Evolutionary conservation across 2,329 filamentous ascomycete species (phyloP), one percentile per base, ranked within the genome.

Genomic region (Fusarium austroafricanum): DNA sequence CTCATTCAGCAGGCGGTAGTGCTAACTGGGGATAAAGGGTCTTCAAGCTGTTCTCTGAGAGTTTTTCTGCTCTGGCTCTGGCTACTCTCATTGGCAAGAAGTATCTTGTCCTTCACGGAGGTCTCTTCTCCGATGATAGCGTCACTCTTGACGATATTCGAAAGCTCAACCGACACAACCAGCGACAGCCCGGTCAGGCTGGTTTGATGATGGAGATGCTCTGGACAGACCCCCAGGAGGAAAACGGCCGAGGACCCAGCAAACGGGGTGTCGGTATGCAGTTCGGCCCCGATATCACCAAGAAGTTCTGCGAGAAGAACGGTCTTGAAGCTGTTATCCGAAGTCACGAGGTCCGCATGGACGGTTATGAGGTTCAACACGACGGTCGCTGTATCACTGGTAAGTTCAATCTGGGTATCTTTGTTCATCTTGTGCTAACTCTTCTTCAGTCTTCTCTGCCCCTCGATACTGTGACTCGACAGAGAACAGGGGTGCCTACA

Each of bases 131-230:
- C 2, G 92, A 98, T 76, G 96, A 99, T 80, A 96, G 92, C 71
- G 86, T 95, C 67, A 94, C 92, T 1, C 83, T 99, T 52, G 93
- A 98, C 71, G 95, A 99, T 76, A 96, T 99, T 71, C 89, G 96
- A 71, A 96, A 97, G 81, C 84, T 98, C 59, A 90, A 98, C 80
- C 87, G 95, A 70, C 94, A 97, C 81, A 89, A 88, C 78, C 96
- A 98, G 81, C 87, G 93, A 65, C 95, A 98, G 75, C 95, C 96
- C 4, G 96, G 96, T 31, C 96, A 99, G 79, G 83, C 92, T 47
- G 96, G 96, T 15, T 83, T 99, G 73, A 99, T 99, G 96, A 99
- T 99, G 96, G 96, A 99, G 81, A 99, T 99, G 96, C 87, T 99
- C 45, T 99, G 96, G 96, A 98, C 96, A 1, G 96, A 99, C 77